Percentiles rank a stretch among this genome's conserved stretches.
Evolutionary conservation across 1,284 basidiomycete genomes (phyloP).

Genomic region (Pseudozyma sp.): DNA sequence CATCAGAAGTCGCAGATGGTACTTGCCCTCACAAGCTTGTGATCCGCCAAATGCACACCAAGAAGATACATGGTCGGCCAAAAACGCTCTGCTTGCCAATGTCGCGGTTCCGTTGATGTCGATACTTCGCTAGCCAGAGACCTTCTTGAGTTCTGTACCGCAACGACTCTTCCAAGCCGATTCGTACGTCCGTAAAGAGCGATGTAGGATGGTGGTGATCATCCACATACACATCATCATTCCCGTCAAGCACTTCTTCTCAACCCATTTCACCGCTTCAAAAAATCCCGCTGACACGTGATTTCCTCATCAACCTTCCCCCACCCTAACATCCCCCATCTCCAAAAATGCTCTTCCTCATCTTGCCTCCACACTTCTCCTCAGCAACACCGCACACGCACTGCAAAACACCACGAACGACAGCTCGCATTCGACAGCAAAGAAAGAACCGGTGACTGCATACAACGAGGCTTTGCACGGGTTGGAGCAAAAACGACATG

Average conservation of each 20-base stretch:
- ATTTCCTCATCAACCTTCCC: slow-evolving; percentile 15
- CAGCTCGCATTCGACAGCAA: background rate
- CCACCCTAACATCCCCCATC: background rate
- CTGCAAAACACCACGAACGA: too few species aligned
- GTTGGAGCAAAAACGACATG: slow-evolving; percentile 9
- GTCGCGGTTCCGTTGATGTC: too few species aligned
- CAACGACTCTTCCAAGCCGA: too few species aligned
- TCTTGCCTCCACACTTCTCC: background rate
- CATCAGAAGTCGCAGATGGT: background rate
- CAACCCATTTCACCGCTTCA: background rate
- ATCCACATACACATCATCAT: background rate
- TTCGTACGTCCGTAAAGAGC: too few species aligned
- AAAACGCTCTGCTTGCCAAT: background rate
- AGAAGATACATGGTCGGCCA: slow-evolving; percentile 63
- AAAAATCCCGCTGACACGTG: slow-evolving; percentile 33
- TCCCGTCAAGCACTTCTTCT: slow-evolving; percentile 11
- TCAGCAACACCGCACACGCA: too few species aligned
- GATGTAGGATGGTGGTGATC: background rate
- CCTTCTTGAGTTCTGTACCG: too few species aligned
- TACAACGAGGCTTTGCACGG: slow-evolving; percentile 9
- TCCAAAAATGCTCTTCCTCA: background rate
- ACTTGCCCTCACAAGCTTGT: slow-evolving; percentile 67
- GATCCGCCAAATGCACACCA: slow-evolving; percentile 65
- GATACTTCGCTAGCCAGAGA: too few species aligned
- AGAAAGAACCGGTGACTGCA: slow-evolving; percentile 32